Base-by-base conservation (phyloP, 2,329 filamentous ascomycete species). In the Lomentospora prolificans region DNA sequence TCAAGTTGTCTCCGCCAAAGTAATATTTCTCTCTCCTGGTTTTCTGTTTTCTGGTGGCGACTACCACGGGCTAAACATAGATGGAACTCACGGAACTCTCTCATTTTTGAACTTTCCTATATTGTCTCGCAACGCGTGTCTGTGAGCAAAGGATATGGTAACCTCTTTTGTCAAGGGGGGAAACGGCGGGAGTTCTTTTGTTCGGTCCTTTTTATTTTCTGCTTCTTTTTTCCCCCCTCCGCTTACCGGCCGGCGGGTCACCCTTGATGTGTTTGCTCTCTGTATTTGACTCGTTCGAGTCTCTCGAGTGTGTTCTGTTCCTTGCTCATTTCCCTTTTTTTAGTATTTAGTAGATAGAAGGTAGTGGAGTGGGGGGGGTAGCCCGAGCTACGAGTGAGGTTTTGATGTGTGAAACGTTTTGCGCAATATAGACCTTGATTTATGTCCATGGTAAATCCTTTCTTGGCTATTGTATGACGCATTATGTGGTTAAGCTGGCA, bases 321-420 rank as follows among this genome's bases (percentile, higher is more conserved):
- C 27, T 44, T 50, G 31, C 28, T 31, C 36, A 39, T 57, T 30
- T 57, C 14, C 55, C 46, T 19, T 28, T 9, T 31, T 53, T 51
- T 52, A 25, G 27, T 14, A 25, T 50, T 33, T 50, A 22, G 44
- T 48, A 48, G 44, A 48, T 48, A 48, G 44, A 22, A 48, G 44
- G 22, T 19, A 25, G 24, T 22, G 22, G 7, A 25, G 30, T 33
- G 12, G 22, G 44, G 14, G 17, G 44, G 44, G 44, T 48, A 48
- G 44, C 44, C 44, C 44, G 44, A 48, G 44, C 44, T 48, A 48
- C 44, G 44, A 48, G 17, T 6, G 44, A 48, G 44, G 22, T 17
- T 22, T 25, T 48, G 5, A 48, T 48, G 22, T 48, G 44, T 48
- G 44, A 48, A 48, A 31, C 27, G 50, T 51, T 24, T 51, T 30